These are phyloP conservation scores for Centaurea solstitialis DNA, from an alignment of 129 eudicot species.

Conservation along the genomic window DNA sequence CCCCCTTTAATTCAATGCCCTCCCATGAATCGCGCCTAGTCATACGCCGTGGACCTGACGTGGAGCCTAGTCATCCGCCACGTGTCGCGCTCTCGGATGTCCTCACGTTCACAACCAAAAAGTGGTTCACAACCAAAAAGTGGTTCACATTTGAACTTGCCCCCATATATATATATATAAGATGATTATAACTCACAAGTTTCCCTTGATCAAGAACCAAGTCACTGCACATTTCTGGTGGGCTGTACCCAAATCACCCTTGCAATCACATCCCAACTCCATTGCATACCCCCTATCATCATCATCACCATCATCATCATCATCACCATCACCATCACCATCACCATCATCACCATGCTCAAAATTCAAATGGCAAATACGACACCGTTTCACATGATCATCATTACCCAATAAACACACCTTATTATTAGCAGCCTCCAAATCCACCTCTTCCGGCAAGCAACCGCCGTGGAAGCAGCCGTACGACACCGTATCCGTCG, in stretches of 20 bases:
- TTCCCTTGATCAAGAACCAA: slow-evolving; percentile 53
- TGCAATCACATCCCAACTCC: slow-evolving; percentile 63
- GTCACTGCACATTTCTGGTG: slow-evolving; percentile 59
- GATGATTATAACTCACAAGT: slow-evolving; percentile 34
- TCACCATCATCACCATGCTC: background rate
- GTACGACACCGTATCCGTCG: background rate
- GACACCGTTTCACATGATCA: slow-evolving; percentile 23
- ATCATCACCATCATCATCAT: background rate
- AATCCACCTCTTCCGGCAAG: slow-evolving; percentile 26
- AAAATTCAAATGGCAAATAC: slow-evolving; percentile 51
- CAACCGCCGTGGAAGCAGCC: slow-evolving; percentile 10
- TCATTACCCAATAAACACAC: slow-evolving; percentile 15
- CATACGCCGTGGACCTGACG: too few relatives aligned
- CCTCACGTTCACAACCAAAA: too few relatives aligned
- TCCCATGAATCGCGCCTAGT: too few relatives aligned
- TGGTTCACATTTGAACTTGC: too few relatives aligned
- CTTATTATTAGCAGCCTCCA: slow-evolving; percentile 37
- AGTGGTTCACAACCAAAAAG: too few relatives aligned
- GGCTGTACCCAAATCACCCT: slow-evolving; percentile 57
- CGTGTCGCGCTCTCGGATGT: too few relatives aligned
- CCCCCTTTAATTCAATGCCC: too few relatives aligned
- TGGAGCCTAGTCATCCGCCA: too few relatives aligned
- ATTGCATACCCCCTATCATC: slow-evolving; percentile 18
- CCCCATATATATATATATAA: too few relatives aligned
- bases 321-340: background rate